Evolutionary conservation across 192 early-diverging fungal genomes (phyloP).

Genomic region (Coemansia sp.): DNA sequence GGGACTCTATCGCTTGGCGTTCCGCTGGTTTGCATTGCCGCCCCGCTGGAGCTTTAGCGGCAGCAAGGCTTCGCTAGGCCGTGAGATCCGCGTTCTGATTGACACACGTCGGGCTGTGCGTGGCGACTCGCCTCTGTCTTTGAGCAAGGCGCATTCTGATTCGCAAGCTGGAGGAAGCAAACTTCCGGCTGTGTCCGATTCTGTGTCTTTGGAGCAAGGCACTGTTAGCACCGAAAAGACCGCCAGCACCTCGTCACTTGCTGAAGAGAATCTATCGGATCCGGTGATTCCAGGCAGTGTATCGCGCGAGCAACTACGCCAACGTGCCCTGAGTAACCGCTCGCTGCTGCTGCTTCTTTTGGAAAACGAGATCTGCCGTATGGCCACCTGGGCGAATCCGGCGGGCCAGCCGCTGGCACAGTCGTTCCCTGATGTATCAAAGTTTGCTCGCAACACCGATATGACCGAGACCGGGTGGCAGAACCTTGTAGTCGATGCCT

Average conservation of each 20-base stretch:
- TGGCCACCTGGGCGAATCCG: slow-evolving; percentile 82
- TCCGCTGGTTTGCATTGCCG: slow-evolving; percentile 78
- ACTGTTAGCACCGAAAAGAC: slow-evolving; percentile 11
- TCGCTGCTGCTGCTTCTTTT: slow-evolving; percentile 73
- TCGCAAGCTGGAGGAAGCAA: slow-evolving; percentile 11
- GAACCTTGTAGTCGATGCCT: slow-evolving; percentile 70
- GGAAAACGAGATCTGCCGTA: slow-evolving; percentile 82
- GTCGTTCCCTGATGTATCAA: slow-evolving; percentile 32
- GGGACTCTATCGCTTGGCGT: slow-evolving; percentile 65
- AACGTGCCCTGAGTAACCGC: slow-evolving; percentile 26
- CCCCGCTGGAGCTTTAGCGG: slow-evolving; percentile 81
- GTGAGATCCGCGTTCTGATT: slow-evolving; percentile 63
- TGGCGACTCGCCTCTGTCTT: slow-evolving; percentile 58
- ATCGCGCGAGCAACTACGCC: slow-evolving; percentile 32
- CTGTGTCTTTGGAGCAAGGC: too few species aligned
- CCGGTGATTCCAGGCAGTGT: slow-evolving; percentile 22
- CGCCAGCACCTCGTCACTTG: slow-evolving; percentile 31
- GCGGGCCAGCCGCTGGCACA: slow-evolving; percentile 50
- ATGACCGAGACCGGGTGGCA: slow-evolving; percentile 69
- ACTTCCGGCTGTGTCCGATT: slow-evolving; percentile 2
- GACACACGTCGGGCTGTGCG: slow-evolving; percentile 60
- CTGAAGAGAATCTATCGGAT: slow-evolving; percentile 6
- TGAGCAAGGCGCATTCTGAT: not conserved
- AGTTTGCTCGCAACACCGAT: slow-evolving; percentile 30
- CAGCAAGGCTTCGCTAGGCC: slow-evolving; percentile 59